Percentiles rank a stretch among this genome's conserved stretches.
These are phyloP conservation scores for Mycena olivaceomarginata DNA, from an alignment of 768 basidiomycete genomes.

Conservation along the genomic window DNA sequence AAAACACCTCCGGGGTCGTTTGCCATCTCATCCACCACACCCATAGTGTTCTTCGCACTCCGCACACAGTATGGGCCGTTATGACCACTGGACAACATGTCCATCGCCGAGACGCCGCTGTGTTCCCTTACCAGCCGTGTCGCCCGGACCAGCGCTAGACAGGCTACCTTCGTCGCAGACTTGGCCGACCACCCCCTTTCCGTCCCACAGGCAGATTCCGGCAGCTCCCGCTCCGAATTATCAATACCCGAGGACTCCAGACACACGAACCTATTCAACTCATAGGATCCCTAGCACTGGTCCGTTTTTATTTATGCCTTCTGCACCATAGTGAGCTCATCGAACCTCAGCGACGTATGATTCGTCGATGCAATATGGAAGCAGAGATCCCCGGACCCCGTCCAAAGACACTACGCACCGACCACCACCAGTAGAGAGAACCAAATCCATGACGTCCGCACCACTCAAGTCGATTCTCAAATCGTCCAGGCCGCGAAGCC, in stretches of 20 bases:
- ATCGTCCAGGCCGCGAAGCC: slow-evolving; percentile 21
- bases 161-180: background rate
- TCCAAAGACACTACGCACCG: background rate
- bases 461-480: slow-evolving; percentile 11
- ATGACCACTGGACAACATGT: background rate
- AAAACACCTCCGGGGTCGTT: background rate
- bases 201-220: background rate
- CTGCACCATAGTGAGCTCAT: background rate
- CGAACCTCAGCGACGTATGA: background rate
- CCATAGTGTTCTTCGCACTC: slow-evolving; percentile 8
- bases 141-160: slow-evolving; percentile 15
- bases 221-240: background rate
- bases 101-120: slow-evolving; percentile 10
- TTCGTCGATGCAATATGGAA: background rate
- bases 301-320: background rate
- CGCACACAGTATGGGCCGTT: background rate
- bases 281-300: background rate
- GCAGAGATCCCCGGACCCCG: background rate
- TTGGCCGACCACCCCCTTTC: background rate
- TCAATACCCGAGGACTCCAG: background rate
- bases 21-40: slow-evolving; percentile 1
- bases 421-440: background rate
- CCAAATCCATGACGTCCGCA: slow-evolving; percentile 8
- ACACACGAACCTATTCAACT: background rate
- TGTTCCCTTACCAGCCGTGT: slow-evolving; percentile 15